These are phyloP conservation scores for Neovahlkampfia damariscottae DNA, from an alignment of 78 protist genomes.

Conservation along the genomic window DNA sequence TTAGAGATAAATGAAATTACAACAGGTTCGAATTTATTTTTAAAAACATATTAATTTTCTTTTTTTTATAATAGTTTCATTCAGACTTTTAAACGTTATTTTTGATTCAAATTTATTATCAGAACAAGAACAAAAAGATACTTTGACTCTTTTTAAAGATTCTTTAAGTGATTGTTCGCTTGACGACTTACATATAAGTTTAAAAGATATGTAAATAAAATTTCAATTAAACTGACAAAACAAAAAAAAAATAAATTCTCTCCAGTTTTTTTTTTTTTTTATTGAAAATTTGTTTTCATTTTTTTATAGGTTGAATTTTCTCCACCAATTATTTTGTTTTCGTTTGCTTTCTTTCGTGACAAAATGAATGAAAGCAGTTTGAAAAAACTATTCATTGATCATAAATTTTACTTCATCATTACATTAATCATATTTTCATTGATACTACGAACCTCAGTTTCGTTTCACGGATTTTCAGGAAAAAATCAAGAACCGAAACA, in stretches of 20 bases:
- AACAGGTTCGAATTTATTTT: neutral
- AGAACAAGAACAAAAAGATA: neutral
- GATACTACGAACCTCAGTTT: neutral
- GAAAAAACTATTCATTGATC: too few relatives aligned
- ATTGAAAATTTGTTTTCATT: neutral
- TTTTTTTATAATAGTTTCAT: neutral
- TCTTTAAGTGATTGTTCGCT: neutral
- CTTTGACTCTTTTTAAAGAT: neutral
- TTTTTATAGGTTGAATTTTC: neutral
- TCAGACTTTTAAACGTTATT: neutral
- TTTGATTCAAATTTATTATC: neutral
- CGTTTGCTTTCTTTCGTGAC: too few relatives aligned
- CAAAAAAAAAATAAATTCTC: neutral
- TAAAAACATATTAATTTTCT: neutral
- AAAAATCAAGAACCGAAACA: slow-evolving; percentile 68
- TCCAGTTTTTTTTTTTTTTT: neutral
- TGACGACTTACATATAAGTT: neutral
- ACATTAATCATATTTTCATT: too few relatives aligned
- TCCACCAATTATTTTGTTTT: too few relatives aligned
- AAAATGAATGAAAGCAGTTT: too few relatives aligned
- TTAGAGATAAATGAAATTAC: too few relatives aligned
- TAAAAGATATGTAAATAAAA: neutral
- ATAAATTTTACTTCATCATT: too few relatives aligned
- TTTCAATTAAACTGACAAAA: neutral
- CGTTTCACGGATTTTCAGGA: slow-evolving; percentile 1